Conservation (phyloP, 306 rosid species). For the Mimosa pudica region DNA sequence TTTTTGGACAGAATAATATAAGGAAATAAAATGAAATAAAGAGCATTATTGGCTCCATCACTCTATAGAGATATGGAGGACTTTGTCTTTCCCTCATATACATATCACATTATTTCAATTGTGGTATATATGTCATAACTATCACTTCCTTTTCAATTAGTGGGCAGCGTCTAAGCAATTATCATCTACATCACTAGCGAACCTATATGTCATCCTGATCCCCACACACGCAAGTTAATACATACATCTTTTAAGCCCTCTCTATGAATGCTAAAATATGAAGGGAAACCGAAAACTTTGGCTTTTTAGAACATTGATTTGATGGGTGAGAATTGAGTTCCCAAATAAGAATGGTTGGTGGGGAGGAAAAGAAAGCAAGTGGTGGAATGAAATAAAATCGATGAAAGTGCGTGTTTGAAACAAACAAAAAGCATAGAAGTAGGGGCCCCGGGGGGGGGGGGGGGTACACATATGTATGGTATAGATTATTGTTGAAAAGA, state of each 20-base stretch:
- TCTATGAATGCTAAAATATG: not conserved
- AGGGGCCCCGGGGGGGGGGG: not conserved
- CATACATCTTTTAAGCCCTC: not conserved
- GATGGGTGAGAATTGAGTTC: not conserved
- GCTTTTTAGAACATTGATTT: conserved; percentile 32
- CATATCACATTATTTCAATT: conserved; percentile 15
- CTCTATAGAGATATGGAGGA: not conserved
- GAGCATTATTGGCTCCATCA: conserved; percentile 15
- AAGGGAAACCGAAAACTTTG: conserved; percentile 48
- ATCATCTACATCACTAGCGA: conserved; percentile 11
- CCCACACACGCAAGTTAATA: conserved; percentile 19
- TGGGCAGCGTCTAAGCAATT: conserved; percentile 32
- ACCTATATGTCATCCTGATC: conserved; percentile 23
- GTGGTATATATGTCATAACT: conserved; percentile 23
- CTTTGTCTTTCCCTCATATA: conserved; percentile 17
- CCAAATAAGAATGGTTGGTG: conserved; percentile 31
- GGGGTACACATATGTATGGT: not conserved
- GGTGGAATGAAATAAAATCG: conserved; percentile 11
- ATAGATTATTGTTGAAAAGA: not conserved
- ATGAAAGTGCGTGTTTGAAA: not conserved
- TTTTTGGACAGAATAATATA: conserved; percentile 26
- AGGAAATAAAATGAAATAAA: conserved; percentile 7
- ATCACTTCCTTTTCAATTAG: conserved; percentile 23
- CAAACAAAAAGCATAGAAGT: not conserved
- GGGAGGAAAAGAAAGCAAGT: conserved; percentile 35